Percentiles rank a stretch among this genome's conserved stretches.
These are phyloP conservation scores for Tilletia walkeri DNA, from an alignment of 1,284 basidiomycete species.

Conservation along the genomic window DNA sequence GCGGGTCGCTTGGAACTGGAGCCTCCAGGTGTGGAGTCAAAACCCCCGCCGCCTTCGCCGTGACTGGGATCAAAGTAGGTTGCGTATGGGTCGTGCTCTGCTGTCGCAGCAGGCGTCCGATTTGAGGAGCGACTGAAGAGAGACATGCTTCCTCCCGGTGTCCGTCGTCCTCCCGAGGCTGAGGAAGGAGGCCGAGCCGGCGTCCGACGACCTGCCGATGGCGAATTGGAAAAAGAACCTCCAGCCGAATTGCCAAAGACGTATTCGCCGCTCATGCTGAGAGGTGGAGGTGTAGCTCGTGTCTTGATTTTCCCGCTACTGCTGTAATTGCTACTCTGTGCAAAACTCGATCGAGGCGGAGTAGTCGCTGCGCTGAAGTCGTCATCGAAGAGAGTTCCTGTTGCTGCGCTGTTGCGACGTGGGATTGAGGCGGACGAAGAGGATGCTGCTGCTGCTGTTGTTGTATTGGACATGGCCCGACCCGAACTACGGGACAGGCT, in stretches of 20 bases:
- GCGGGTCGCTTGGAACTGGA: not conserved
- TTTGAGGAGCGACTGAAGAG: slow-evolving; percentile 9
- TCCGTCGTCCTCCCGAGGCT: not conserved
- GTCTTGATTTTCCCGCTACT: not conserved
- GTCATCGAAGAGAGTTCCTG: slow-evolving; percentile 6
- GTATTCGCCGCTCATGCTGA: slow-evolving; percentile 6
- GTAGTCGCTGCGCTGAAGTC: not conserved
- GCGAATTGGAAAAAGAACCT: slow-evolving; percentile 20
- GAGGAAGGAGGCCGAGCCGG: not conserved
- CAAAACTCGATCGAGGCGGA: not conserved
- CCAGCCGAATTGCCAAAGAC: slow-evolving; percentile 12
- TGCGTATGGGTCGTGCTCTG: not conserved
- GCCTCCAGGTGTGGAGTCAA: not conserved
- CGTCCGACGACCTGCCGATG: slow-evolving; percentile 8
- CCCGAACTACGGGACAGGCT: not conserved
- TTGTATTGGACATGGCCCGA: not conserved
- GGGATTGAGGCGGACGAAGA: not conserved
- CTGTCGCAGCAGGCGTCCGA: slow-evolving; percentile 1
- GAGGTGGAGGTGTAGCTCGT: slow-evolving; percentile 3
- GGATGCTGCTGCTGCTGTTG: not conserved
- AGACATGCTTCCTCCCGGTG: slow-evolving; percentile 17
- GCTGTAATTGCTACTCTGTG: not conserved
- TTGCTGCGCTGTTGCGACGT: not conserved
- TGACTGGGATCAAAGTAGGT: not conserved
- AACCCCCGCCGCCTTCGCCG: not conserved